Evolutionary conservation across 1,139 yeast genomes (phyloP).

Genomic region (Debaryomyces sp.): DNA sequence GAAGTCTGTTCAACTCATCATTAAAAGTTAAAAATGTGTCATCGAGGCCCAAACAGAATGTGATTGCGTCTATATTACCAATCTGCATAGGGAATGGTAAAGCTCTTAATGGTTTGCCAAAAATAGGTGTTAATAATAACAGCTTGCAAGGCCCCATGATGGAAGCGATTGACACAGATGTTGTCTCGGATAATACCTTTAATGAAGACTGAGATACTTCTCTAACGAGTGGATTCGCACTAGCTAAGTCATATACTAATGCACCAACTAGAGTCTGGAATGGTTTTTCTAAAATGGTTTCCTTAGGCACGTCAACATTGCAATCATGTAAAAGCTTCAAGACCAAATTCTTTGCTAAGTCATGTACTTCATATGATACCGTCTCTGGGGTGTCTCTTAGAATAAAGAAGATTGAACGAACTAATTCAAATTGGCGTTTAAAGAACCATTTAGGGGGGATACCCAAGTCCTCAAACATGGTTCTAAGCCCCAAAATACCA

Average conservation of each 20-base stretch:
- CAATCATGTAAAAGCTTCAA: conserved; percentile 66
- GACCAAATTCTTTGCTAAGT: conserved; percentile 69
- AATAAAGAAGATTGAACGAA: conserved; percentile 86
- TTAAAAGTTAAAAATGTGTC: conserved; percentile 82
- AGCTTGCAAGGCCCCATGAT: conserved; percentile 83
- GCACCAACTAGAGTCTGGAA: conserved; percentile 85
- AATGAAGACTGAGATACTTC: conserved; percentile 79
- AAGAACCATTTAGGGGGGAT: conserved; percentile 76
- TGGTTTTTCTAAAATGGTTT: conserved; percentile 66
- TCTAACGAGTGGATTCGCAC: conserved; percentile 82
- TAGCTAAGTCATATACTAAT: conserved; percentile 88
- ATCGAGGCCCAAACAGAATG: conserved; percentile 82
- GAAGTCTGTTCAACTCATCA: conserved; percentile 81
- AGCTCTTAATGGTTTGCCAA: conserved; percentile 95
- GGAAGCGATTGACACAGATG: conserved; percentile 68
- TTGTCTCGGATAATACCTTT: conserved; percentile 65
- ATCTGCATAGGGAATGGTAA: conserved; percentile 98
- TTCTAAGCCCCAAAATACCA: conserved; percentile 80
- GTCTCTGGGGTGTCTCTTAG: conserved; percentile 88
- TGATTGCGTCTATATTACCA: conserved; percentile 95
- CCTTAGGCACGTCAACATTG: conserved; percentile 60
- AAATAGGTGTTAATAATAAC: conserved; percentile 85
- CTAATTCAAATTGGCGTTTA: conserved; percentile 78
- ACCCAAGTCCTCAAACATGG: conserved; percentile 67
- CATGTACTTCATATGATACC: conserved; percentile 79